Base-by-base conservation (phyloP, 2,329 filamentous ascomycete genomes). In the Calonectria honghensis region DNA sequence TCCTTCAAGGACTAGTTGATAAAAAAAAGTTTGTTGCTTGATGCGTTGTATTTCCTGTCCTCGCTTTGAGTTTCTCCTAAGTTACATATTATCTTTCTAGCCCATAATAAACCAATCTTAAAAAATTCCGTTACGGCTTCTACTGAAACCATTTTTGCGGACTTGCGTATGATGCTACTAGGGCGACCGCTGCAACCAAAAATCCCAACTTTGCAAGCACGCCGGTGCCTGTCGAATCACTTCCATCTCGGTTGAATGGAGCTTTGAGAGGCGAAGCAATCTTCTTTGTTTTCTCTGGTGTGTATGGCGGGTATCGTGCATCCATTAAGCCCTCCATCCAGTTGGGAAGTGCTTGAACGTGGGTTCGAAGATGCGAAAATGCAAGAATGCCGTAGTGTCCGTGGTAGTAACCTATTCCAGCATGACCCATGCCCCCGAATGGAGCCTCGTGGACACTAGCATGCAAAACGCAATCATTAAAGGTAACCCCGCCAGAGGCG, bases 391-490 rank as follows among this genome's bases (percentile, higher is more conserved):
- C 61, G 39, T 64, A 64, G 9, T 31, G 61, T n/a, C 61, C 61
- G 16, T 64, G 61, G 27, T 64, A 64, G 37, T 64, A 64, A 18
- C 61, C 61, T n/a, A 45, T 18, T 20, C 61, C 61, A 32, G 61
- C 13, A 31, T 48, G 27, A 1, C 61, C 61, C 24, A 32, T 16
- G 11, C 61, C 61, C 2, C 39, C 61, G 13, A 64, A 64, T 41
- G 61, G 61, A 9, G 61, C 39, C 3, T 48, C 61, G 24, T 48
- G 24, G 45, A 85, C 80, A 78, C 80, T 41, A 50, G 83, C 82
- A 67, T 88, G 87, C 6, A 86, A 73, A 54, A 84, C 78, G 35
- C 83, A 80, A 75, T 87, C 86, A 75, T 89, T 88, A 77, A 88
- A 82, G 1, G 86, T 87, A 64, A 88, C 86, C 32, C 86, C 86